Percentiles rank a stretch among this genome's conserved stretches.
These are phyloP conservation scores for Xylaria castorea DNA, from an alignment of 495 filamentous ascomycete species.

Conservation along the genomic window DNA sequence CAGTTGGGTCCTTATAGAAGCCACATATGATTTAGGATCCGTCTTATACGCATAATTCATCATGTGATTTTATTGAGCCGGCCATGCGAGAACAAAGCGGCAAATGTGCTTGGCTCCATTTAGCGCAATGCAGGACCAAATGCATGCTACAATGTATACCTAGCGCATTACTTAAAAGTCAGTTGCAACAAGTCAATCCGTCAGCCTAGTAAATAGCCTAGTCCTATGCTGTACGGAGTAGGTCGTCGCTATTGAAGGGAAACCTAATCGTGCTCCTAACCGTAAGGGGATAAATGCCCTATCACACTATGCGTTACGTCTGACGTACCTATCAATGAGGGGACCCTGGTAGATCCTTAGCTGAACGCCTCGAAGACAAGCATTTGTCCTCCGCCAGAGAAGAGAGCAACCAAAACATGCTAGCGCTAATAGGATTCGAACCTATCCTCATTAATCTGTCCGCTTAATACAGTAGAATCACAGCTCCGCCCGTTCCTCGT, in stretches of 20 bases:
- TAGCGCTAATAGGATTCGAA: too few relatives aligned
- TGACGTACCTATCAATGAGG: not conserved
- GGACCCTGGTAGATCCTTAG: not conserved
- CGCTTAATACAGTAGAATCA: too few relatives aligned
- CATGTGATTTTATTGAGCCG: not conserved
- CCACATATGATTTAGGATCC: not conserved
- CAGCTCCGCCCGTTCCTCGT: not conserved
- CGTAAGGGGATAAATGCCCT: constrained; percentile 5
- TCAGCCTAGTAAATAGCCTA: not conserved
- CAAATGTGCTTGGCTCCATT: not conserved
- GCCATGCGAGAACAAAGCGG: not conserved
- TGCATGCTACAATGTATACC: not conserved
- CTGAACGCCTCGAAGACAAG: constrained; percentile 6
- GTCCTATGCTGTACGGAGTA: not conserved
- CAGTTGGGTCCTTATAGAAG: not conserved
- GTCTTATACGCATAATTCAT: not conserved
- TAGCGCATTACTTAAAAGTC: not conserved
- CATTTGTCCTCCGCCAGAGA: not conserved
- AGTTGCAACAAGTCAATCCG: not conserved
- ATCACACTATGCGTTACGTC: constrained; percentile 1
- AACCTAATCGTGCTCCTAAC: constrained; percentile 3
- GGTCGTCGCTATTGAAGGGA: not conserved
- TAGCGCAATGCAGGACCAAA: constrained; percentile 1
- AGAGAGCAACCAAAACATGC: too few relatives aligned
- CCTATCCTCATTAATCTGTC: too few relatives aligned